phyloP scores from a whole-genome alignment of 257 asterid genomes.

The Cruciata laevipes region DNA sequence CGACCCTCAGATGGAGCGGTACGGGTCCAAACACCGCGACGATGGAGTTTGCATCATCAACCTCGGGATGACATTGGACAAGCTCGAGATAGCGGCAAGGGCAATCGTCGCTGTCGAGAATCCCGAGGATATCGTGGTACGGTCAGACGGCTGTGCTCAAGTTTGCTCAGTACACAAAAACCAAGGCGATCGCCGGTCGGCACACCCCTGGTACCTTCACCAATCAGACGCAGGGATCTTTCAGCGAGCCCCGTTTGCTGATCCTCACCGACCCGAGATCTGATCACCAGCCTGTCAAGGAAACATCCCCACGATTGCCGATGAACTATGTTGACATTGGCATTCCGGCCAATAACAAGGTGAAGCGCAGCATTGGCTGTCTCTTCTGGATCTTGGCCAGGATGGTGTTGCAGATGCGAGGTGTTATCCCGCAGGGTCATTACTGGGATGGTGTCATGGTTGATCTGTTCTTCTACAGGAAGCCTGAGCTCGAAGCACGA shows the following conservation, averaged over 20 bases:
- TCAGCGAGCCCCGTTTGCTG: constrained; percentile 36
- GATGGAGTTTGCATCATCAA: constrained; percentile 36
- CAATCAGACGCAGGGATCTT: constrained; percentile 33
- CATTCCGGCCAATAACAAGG: constrained; percentile 37
- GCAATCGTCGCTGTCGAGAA: constrained; percentile 39
- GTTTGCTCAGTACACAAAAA: constrained; percentile 34
- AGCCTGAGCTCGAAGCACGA: constrained; percentile 17
- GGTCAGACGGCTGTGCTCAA: constrained; percentile 40
- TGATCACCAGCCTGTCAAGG: constrained; percentile 37
- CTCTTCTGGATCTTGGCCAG: constrained; percentile 35
- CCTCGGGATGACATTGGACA: constrained; percentile 34
- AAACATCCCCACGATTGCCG: constrained; percentile 36
- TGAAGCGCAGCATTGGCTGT: constrained; percentile 34
- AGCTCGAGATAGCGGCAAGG: constrained; percentile 35
- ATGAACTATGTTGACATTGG: constrained; percentile 37
- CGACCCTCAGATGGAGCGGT: constrained; percentile 37
- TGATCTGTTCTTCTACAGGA: constrained; percentile 34
- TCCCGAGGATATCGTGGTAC: constrained; percentile 35
- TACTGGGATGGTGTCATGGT: constrained; percentile 34
- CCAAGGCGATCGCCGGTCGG: constrained; percentile 30
- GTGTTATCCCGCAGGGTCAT: constrained; percentile 33
- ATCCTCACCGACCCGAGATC: constrained; percentile 42
- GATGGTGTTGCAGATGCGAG: constrained; percentile 38
- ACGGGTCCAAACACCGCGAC: constrained; percentile 35
- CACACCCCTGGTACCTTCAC: constrained; percentile 40